Evolutionary conservation across 2,329 filamentous ascomycete species (phyloP).

Genomic region (Dactylellina drechsleri): DNA sequence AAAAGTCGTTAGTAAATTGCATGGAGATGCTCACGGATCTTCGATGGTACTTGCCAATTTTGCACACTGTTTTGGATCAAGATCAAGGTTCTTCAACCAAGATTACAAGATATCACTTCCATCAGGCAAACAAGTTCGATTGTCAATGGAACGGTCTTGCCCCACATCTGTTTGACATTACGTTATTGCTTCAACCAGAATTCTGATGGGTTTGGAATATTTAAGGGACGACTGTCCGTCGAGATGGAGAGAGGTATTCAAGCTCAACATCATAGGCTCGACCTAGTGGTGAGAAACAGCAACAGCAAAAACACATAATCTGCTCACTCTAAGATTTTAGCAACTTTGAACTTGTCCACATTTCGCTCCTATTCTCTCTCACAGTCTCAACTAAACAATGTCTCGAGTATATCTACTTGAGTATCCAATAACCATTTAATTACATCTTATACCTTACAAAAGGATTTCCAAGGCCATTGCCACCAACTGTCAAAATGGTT

Average conservation of each 20-base stretch:
- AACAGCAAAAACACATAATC: slow-evolving; percentile 32
- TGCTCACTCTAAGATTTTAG: neutral
- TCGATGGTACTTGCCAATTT: slow-evolving; percentile 48
- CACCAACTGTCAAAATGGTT: slow-evolving; percentile 13
- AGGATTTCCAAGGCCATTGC: neutral
- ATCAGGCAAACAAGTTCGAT: slow-evolving; percentile 34
- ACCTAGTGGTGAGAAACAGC: neutral
- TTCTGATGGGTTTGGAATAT: neutral
- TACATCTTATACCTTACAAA: too few relatives aligned
- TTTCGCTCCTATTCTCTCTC: too few relatives aligned
- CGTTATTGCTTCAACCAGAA: slow-evolving; percentile 23
- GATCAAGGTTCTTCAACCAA: neutral
- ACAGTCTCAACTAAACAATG: too few relatives aligned
- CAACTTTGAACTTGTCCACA: too few relatives aligned
- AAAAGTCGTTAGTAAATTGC: slow-evolving; percentile 26
- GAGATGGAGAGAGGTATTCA: too few relatives aligned
- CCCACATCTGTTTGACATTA: slow-evolving; percentile 48
- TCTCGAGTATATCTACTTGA: neutral
- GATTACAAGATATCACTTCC: slow-evolving; percentile 48
- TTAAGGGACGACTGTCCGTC: neutral
- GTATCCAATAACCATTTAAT: neutral
- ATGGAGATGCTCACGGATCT: slow-evolving; percentile 47
- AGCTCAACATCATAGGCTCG: too few relatives aligned
- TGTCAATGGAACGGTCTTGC: slow-evolving; percentile 48
- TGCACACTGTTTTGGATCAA: slow-evolving; percentile 8